These are phyloP conservation scores for Meyerozyma carpophila DNA, from an alignment of 1,139 yeast species.

Conservation along the genomic window DNA sequence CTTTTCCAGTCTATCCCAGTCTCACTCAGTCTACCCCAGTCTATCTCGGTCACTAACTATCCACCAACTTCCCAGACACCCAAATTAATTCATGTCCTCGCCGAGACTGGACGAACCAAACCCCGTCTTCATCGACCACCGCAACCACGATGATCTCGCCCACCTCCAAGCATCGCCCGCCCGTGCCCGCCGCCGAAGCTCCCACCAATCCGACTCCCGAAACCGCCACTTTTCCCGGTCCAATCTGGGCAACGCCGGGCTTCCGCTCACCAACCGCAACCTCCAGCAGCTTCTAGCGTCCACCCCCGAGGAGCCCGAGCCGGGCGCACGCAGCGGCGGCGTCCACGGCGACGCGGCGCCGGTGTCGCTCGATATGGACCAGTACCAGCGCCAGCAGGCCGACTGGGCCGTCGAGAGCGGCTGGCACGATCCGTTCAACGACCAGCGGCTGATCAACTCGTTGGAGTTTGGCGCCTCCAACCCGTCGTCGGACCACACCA, in stretches of 20 bases:
- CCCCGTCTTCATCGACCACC: conserved; percentile 28
- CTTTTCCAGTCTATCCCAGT: too few species aligned
- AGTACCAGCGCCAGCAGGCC: conserved; percentile 33
- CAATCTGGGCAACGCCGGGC: conserved; percentile 5
- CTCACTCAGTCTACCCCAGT: neutral
- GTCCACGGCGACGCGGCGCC: conserved; percentile 16
- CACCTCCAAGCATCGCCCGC: conserved; percentile 31
- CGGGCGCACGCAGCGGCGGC: conserved; percentile 10
- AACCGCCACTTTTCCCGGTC: neutral
- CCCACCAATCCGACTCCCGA: conserved; percentile 4
- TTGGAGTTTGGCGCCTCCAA: conserved; percentile 53
- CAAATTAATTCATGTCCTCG: neutral
- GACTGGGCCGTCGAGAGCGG: conserved; percentile 12
- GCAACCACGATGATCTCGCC: conserved; percentile 24
- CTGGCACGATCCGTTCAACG: conserved; percentile 14
- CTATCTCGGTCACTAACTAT: too few species aligned
- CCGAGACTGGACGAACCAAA: neutral
- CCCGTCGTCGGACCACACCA: conserved; percentile 67
- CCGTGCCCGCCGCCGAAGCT: conserved; percentile 23
- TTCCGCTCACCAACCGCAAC: conserved; percentile 37
- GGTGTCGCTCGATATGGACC: conserved; percentile 37
- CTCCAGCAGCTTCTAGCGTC: conserved; percentile 21
- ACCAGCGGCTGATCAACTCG: conserved; percentile 20
- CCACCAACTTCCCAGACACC: too few species aligned
- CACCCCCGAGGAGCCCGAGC: conserved; percentile 6